Conservation (phyloP, 345 rosid species). For the Rubroshorea leprosula region DNA sequence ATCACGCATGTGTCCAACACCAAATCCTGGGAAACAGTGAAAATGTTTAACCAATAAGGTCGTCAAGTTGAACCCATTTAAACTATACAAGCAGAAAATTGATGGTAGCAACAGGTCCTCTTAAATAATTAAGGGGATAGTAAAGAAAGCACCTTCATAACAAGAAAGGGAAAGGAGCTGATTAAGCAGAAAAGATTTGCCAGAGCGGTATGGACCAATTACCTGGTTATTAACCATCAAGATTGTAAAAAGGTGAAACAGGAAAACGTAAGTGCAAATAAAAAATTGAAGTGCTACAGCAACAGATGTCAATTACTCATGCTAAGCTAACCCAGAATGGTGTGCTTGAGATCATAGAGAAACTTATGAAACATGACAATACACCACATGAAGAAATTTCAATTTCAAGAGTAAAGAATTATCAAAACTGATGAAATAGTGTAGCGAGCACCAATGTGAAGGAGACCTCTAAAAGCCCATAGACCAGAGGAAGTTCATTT, state of each 20-base stretch:
- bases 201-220: conserved; percentile 98
- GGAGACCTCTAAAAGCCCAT: background rate
- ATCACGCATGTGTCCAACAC: conserved; percentile 99
- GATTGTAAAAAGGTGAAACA: conserved; percentile 18
- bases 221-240: conserved; percentile 54
- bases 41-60: conserved; percentile 10
- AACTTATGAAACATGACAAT: conserved; percentile 3
- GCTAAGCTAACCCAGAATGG: background rate
- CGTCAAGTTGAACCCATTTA: conserved; percentile 14
- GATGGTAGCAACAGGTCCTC: conserved; percentile 8
- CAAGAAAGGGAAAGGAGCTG: conserved; percentile 99
- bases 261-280: conserved; percentile 8
- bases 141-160: conserved; percentile 63
- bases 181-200: conserved; percentile 96
- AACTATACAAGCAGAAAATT: background rate
- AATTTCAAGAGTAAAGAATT: background rate
- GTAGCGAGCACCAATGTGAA: background rate
- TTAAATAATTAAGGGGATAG: conserved; percentile 12
- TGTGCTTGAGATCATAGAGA: conserved; percentile 1
- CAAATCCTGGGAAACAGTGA: conserved; percentile 59
- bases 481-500: background rate
- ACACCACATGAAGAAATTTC: background rate
- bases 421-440: background rate
- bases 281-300: background rate
- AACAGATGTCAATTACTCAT: background rate